Percentiles rank a stretch among this genome's conserved stretches.
Conservation (phyloP, 176 grass and related monocot species). For the Paspalum vaginatum region DNA sequence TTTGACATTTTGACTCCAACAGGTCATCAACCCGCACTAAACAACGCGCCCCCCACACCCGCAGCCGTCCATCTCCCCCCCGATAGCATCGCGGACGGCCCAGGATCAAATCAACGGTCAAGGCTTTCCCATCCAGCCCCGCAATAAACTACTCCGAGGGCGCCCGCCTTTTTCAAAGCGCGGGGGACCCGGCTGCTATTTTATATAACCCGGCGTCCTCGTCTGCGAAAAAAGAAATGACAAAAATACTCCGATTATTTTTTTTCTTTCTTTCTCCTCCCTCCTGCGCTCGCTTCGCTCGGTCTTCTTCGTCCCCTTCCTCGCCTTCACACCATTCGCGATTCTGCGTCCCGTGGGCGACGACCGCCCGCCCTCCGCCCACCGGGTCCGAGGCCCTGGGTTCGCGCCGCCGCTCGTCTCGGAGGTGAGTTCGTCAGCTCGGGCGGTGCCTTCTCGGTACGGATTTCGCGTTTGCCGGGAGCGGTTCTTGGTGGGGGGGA, state of each 20-base stretch:
- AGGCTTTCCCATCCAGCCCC: neutral
- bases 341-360: neutral
- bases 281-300: neutral
- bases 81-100: neutral
- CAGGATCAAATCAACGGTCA: constrained; percentile 2
- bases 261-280: neutral
- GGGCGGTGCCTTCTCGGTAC: no score
- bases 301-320: constrained; percentile 33
- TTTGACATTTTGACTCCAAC: constrained; percentile 53
- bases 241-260: neutral
- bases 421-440: constrained; percentile 35
- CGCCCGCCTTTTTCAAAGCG: constrained; percentile 1
- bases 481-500: constrained; percentile 35
- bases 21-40: constrained; percentile 8
- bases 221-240: neutral
- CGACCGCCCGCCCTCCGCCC: constrained; percentile 29
- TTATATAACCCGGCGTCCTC: constrained; percentile 22
- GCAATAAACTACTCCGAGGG: constrained; percentile 9
- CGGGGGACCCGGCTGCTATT: constrained; percentile 34
- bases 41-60: neutral
- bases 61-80: constrained; percentile 8
- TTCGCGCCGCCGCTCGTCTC: neutral
- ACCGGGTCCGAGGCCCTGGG: neutral
- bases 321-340: constrained; percentile 39
- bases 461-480: neutral